A percentile compares a stretch with the other conserved stretches of the same genome.
Evolutionary conservation across 768 basidiomycete species (phyloP).

Genomic region (Podaxis rugospora): DNA sequence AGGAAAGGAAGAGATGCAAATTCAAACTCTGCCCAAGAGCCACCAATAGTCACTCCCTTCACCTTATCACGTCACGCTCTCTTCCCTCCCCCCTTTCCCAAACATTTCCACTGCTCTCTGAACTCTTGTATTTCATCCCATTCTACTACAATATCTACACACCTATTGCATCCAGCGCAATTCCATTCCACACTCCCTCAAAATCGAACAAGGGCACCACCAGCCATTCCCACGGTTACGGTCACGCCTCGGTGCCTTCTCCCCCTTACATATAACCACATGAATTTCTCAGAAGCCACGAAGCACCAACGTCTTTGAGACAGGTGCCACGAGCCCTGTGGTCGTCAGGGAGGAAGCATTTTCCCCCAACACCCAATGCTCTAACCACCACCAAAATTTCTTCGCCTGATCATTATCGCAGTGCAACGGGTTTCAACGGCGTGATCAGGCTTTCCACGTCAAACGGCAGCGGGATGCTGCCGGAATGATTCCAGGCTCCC

Average conservation of each 20-base stretch:
- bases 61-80: background rate
- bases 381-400: background rate
- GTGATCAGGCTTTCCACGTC: conserved; percentile 45
- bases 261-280: background rate
- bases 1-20: conserved; percentile 21
- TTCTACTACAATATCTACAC: background rate
- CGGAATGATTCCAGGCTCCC: conserved; percentile 60
- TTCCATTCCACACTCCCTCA: background rate
- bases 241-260: conserved; percentile 1
- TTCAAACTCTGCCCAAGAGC: conserved; percentile 1
- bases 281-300: conserved; percentile 1
- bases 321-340: background rate
- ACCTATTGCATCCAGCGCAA: background rate
- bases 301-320: background rate
- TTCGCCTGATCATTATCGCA: conserved; percentile 16
- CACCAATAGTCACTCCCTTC: background rate
- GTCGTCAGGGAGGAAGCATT: background rate
- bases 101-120: background rate
- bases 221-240: conserved; percentile 4
- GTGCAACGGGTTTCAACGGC: conserved; percentile 41
- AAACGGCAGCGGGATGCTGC: conserved; percentile 35
- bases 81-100: background rate
- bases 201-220: background rate
- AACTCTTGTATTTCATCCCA: background rate
- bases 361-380: background rate